Percentiles rank a stretch among this genome's conserved stretches.
phyloP scores from a whole-genome alignment of 345 rosid species.

The Citrus cavaleriei region DNA sequence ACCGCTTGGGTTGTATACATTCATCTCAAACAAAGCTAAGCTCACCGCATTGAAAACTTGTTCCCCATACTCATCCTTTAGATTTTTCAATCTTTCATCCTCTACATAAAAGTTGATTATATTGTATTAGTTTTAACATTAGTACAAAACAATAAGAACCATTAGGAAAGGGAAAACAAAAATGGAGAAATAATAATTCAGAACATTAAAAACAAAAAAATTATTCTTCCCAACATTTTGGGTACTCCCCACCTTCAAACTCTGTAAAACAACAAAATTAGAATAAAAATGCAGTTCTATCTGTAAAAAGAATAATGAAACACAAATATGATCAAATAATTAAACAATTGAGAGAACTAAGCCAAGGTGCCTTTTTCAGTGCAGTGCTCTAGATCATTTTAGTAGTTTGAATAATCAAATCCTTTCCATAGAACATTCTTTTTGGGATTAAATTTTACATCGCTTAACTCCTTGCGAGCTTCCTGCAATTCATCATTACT shows the following conservation, averaged over 20 bases:
- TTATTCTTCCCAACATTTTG: too few relatives aligned
- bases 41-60: conserved; percentile 34
- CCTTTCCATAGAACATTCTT: neutral
- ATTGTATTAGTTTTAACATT: too few relatives aligned
- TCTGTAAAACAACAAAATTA: conserved; percentile 29
- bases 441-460: conserved; percentile 24
- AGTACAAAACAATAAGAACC: neutral
- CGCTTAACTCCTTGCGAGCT: conserved; percentile 64
- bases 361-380: neutral
- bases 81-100: conserved; percentile 35
- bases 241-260: conserved; percentile 3
- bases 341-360: neutral
- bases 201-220: too few relatives aligned
- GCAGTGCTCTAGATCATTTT: neutral
- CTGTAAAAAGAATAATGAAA: neutral
- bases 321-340: neutral
- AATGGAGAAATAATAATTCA: too few relatives aligned
- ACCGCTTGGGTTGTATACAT: conserved; percentile 43
- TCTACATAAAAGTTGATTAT: too few relatives aligned
- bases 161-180: neutral
- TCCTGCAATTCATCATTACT: conserved; percentile 58
- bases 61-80: conserved; percentile 33
- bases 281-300: neutral
- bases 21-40: conserved; percentile 31
- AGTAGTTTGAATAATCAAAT: neutral